Evolutionary conservation across 2,329 filamentous ascomycete genomes (phyloP), one percentile per base, ranked within the genome.

Genomic region (Apiospora arundinis): DNA sequence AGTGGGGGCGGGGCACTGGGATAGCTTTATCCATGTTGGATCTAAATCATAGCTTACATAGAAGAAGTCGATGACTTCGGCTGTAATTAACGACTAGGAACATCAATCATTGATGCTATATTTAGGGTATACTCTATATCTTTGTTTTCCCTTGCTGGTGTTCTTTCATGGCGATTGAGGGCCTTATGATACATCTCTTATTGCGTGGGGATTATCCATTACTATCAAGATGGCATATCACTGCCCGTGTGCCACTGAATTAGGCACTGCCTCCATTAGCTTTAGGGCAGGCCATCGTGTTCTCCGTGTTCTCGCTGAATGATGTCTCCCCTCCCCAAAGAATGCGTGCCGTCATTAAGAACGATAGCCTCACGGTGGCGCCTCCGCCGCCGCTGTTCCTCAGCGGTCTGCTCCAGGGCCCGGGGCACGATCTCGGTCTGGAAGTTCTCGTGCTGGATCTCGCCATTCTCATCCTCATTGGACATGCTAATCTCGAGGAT

Each of bases 341-440:
- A 92, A 44, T 92, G 87, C 28, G 90, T 93, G n/a, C 93, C 93
- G 77, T 97, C 94, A 77, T 95, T 95, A 71, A 97, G 85, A 25
- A 98, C 95, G 89, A 98, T 95, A 5, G 94, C 95, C 83, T 97
- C 94, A 75, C 95, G 88, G 78, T 95, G 89, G 68, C 93, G 88
- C 74, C 95, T 88, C 72, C 94, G 86, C 72, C 95, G 85, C 69
- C 92, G 89, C 77, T 93, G 91, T 80, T 95, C 93, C 78, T 91
- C 91, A 8, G 82, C 85, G 72, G 85, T 90, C 78, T 90, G 88
- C 71, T 89, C 88, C 72, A 85, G 78, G 42, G 81, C 76, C 70
- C 84, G 77, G 67, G 82, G 81, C 65, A 82, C 77, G 69, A 79
- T 75, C 71, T 81, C 79, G 69, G 77, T 74, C 52, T 76, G 77